Conservation (phyloP, 202 grass and related monocot genomes). For the Musa balbisiana region DNA sequence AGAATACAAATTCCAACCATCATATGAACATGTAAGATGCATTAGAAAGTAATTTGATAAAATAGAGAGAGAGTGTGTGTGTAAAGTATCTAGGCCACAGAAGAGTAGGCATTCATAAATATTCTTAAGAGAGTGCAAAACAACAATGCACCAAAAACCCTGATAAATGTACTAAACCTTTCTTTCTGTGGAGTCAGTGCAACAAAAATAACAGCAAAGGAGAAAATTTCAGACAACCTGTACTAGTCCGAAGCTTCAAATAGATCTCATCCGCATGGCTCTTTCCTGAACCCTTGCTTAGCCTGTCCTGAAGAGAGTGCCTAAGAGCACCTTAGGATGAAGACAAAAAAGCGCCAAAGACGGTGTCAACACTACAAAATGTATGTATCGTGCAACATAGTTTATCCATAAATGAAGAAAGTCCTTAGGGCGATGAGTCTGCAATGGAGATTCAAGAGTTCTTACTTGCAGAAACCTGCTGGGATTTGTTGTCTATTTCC, state of each 20-base stretch:
- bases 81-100: too few relatives aligned
- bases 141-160: too few relatives aligned
- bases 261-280: slow-evolving; percentile 76
- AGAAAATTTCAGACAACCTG: slow-evolving; percentile 30
- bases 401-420: too few relatives aligned
- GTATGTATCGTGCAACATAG: too few relatives aligned
- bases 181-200: not conserved
- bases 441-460: slow-evolving; percentile 11
- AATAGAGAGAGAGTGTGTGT: too few relatives aligned
- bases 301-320: slow-evolving; percentile 88
- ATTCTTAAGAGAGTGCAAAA: too few relatives aligned
- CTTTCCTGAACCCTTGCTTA: slow-evolving; percentile 72
- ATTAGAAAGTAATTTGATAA: too few relatives aligned
- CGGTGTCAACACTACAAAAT: not conserved
- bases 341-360: slow-evolving; percentile 7
- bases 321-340: slow-evolving; percentile 60
- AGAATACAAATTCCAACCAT: too few relatives aligned
- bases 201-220: not conserved
- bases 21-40: too few relatives aligned
- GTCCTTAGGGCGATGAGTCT: not conserved
- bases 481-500: slow-evolving; percentile 70
- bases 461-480: slow-evolving; percentile 80
- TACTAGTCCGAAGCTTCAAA: slow-evolving; percentile 90
- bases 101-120: too few relatives aligned
- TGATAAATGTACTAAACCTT: not conserved